Conservation (phyloP, 2,329 filamentous ascomycete genomes). For the Berkeleyomyces basicola region DNA sequence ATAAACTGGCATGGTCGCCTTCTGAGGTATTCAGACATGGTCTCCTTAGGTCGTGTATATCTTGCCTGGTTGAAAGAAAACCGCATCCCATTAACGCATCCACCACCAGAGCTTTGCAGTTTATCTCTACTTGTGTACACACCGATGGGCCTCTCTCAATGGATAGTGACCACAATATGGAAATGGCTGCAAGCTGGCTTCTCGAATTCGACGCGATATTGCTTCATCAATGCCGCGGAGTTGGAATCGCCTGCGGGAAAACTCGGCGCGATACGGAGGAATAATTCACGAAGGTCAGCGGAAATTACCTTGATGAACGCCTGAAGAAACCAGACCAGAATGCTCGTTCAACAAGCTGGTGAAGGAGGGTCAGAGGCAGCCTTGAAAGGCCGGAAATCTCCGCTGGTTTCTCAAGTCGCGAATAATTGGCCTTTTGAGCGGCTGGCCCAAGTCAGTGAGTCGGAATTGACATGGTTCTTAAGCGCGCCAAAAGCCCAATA, state of each 20-base stretch:
- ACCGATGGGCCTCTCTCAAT: constrained; percentile 84
- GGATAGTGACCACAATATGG: constrained; percentile 91
- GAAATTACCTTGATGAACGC: constrained; percentile 23
- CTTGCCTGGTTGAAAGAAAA: constrained; percentile 57
- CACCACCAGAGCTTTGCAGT: constrained; percentile 74
- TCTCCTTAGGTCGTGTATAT: constrained; percentile 44
- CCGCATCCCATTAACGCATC: constrained; percentile 81
- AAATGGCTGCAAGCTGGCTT: constrained; percentile 82
- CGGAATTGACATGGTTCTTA: constrained; percentile 59
- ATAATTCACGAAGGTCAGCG: constrained; percentile 57
- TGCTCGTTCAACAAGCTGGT: constrained; percentile 75
- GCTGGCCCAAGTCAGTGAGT: constrained; percentile 62
- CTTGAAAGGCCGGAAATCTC: constrained; percentile 63
- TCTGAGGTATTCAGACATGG: neutral
- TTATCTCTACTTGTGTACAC: constrained; percentile 78
- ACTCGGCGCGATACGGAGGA: constrained; percentile 54
- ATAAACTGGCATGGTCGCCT: neutral
- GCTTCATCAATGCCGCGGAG: constrained; percentile 60
- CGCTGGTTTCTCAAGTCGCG: constrained; percentile 91
- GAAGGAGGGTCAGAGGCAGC: constrained; percentile 56
- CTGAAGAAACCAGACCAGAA: constrained; percentile 57
- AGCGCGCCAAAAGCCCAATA: constrained; percentile 39
- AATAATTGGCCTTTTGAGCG: constrained; percentile 92
- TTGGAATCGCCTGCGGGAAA: constrained; percentile 64
- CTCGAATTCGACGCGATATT: constrained; percentile 76